These are phyloP conservation scores for Diplocarpon mali DNA, from an alignment of 2,329 filamentous ascomycete species.

Conservation along the genomic window DNA sequence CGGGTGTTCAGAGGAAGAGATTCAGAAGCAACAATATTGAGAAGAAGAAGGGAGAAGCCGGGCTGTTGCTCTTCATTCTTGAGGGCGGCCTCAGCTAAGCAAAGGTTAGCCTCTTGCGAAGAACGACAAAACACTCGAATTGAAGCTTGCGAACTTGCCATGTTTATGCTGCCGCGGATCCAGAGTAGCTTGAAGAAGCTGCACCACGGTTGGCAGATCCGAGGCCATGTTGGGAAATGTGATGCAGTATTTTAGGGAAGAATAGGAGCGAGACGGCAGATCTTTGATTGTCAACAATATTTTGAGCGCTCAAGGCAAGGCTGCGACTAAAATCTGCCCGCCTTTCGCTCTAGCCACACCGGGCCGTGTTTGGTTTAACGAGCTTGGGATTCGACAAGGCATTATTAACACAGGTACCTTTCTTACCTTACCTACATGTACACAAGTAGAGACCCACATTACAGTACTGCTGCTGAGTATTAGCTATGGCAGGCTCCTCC, in stretches of 20 bases:
- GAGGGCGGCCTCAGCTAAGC: constrained; percentile 67
- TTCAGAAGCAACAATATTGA: constrained; percentile 78
- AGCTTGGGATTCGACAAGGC: too few species aligned
- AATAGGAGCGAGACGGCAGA: neutral
- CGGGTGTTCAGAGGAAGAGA: constrained; percentile 65
- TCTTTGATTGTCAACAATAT: neutral
- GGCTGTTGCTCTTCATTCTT: constrained; percentile 71
- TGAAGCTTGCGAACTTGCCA: constrained; percentile 45
- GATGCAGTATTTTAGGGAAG: constrained; percentile 1
- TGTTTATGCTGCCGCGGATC: constrained; percentile 81
- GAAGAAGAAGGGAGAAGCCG: constrained; percentile 76
- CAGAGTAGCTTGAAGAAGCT: constrained; percentile 82
- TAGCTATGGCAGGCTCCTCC: too few species aligned
- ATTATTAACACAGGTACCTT: too few species aligned
- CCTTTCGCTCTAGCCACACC: too few species aligned
- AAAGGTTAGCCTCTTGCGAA: constrained; percentile 23
- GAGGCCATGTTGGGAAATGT: constrained; percentile 40
- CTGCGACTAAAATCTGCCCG: too few species aligned
- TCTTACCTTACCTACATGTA: too few species aligned
- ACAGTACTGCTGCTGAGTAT: too few species aligned
- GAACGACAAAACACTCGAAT: constrained; percentile 11
- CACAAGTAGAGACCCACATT: too few species aligned
- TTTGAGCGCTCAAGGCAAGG: neutral
- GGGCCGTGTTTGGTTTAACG: too few species aligned
- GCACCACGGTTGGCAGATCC: constrained; percentile 54